Conservation (phyloP, 352 stramenopile genomes). For the Phytopythium litorale region DNA sequence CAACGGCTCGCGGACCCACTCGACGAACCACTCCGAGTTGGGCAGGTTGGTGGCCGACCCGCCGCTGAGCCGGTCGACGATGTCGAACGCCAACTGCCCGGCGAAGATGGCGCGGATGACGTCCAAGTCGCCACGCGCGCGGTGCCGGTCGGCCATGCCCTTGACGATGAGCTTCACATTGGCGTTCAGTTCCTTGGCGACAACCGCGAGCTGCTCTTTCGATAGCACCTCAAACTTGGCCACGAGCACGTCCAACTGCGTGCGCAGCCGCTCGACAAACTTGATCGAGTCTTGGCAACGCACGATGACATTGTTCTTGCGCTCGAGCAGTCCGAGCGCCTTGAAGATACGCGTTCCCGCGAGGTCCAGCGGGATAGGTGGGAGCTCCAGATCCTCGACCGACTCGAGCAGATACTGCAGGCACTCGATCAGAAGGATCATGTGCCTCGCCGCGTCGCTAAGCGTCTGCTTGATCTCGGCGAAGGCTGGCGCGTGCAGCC, state of each 20-base stretch:
- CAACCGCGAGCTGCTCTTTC: slow-evolving; percentile 84
- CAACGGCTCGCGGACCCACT: slow-evolving; percentile 69
- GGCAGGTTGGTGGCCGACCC: slow-evolving; percentile 85
- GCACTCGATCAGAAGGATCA: slow-evolving; percentile 96
- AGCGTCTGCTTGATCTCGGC: slow-evolving; percentile 88
- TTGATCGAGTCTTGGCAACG: slow-evolving; percentile 95
- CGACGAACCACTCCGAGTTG: slow-evolving; percentile 80
- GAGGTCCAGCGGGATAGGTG: slow-evolving; percentile 40
- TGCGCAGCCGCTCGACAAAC: slow-evolving; percentile 88
- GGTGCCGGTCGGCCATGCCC: slow-evolving; percentile 52
- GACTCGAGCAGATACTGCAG: slow-evolving; percentile 95
- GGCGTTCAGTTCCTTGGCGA: slow-evolving; percentile 85
- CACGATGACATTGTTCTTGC: slow-evolving; percentile 88
- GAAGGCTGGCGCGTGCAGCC: slow-evolving; percentile 55
- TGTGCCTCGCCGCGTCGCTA: slow-evolving; percentile 90
- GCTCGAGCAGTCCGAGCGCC: slow-evolving; percentile 85
- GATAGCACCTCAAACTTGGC: slow-evolving; percentile 90
- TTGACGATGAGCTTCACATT: slow-evolving; percentile 88
- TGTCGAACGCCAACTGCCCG: slow-evolving; percentile 92
- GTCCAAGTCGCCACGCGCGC: slow-evolving; percentile 68
- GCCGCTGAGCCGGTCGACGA: slow-evolving; percentile 94
- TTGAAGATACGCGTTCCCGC: slow-evolving; percentile 89
- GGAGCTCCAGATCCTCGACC: slow-evolving; percentile 86
- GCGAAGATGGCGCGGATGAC: slow-evolving; percentile 92
- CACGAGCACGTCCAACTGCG: slow-evolving; percentile 90